These are phyloP conservation scores for Tylopilus sp. DNA, from an alignment of 768 basidiomycete species.

Conservation along the genomic window DNA sequence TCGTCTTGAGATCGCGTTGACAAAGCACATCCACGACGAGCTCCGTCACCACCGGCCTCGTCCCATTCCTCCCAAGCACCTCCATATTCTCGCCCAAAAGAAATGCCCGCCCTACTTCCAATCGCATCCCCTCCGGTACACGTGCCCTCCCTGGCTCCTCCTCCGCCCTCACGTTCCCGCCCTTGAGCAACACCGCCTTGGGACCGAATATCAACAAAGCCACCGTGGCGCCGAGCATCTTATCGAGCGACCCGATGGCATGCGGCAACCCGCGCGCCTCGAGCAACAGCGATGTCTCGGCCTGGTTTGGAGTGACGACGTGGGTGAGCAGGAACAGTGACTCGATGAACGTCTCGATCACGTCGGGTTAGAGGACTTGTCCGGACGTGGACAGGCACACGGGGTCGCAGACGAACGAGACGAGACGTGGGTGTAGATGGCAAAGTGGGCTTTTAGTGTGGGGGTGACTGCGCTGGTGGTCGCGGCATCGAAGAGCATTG, in stretches of 20 bases:
- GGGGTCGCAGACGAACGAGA: conserved; percentile 78
- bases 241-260: conserved; percentile 48
- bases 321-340: conserved; percentile 70
- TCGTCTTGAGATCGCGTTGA: conserved; percentile 29
- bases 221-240: conserved; percentile 58
- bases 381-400: conserved; percentile 92
- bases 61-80: conserved; percentile 41
- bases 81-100: conserved; percentile 58
- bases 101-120: conserved; percentile 44
- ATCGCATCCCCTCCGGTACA: conserved; percentile 24
- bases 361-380: conserved; percentile 68
- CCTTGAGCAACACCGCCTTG: conserved; percentile 69
- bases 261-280: conserved; percentile 33
- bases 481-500: conserved; percentile 59
- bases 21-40: conserved; percentile 68
- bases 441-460: conserved; percentile 45
- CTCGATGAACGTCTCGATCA: conserved; percentile 53
- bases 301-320: conserved; percentile 81
- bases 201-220: conserved; percentile 48
- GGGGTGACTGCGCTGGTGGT: conserved; percentile 50
- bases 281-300: conserved; percentile 73
- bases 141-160: conserved; percentile 42
- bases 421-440: conserved; percentile 25
- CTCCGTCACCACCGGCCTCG: conserved; percentile 8
- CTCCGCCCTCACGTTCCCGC: conserved; percentile 63